Base-by-base conservation (phyloP, 225 moss, liverwort and hornwort genomes). In the Straminergon stramineum region DNA sequence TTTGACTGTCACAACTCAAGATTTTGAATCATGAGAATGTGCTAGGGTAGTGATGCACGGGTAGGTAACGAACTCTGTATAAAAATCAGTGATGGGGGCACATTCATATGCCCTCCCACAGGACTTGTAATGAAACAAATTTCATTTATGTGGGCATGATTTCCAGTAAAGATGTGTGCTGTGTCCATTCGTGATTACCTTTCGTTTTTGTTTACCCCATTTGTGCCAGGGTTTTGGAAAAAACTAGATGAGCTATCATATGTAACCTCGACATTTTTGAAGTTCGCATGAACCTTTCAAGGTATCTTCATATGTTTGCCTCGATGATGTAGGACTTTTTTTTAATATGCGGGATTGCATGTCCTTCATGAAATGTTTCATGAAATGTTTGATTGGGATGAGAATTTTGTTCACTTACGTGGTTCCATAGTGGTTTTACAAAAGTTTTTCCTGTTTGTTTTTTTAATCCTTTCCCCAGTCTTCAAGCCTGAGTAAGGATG, bases 91-190 rank as follows among this genome's bases (percentile, higher is more conserved):
- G 84, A 74, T 91, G 75, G 89, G 89, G 87, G 79, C 67, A 87
- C 68, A 75, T 84, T 85, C 70, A 76, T 63, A 80, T 84, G 87
- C 89, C 81, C 68, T 87, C 62, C 57, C 69, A 87, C 87, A 56
- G 48, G 34, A 65, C 84, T 89, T 87, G 89, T 77, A 87, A 87
- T 75, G 87, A 92, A 84, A 84, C 89, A 30, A 84, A n/a, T 89
- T 87, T 68, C 67, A 57, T 76, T 85, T 75, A 67, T 70, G 75
- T 85, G 68, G 91, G 75, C 89, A 92, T 84, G 89, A 62, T 81
- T 87, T 75, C n/a, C 30, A 56, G 62, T 75, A 56, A 76, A 83
- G 60, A 35, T 86, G 35, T 81, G 32, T 64, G 70, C 32, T 56
- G 28, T 84, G 87, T 87, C 52, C 14, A 77, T 84, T 60, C 84